Percentiles rank a stretch among this genome's conserved stretches.
These are phyloP conservation scores for Monascus ruber DNA, from an alignment of 2,329 filamentous ascomycete genomes.

Conservation along the genomic window DNA sequence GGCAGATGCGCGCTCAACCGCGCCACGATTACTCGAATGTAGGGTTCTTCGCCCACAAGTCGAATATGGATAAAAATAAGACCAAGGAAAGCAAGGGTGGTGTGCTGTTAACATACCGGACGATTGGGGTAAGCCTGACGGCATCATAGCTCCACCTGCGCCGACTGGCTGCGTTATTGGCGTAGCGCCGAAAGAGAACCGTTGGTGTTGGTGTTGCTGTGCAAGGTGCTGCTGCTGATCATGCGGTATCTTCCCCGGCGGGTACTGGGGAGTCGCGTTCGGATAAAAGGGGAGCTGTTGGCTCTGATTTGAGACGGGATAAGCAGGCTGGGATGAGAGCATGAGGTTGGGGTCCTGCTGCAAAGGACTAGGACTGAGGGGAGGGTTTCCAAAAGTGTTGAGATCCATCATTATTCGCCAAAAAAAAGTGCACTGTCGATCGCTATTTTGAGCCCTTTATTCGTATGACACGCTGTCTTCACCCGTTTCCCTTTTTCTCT, in stretches of 20 bases:
- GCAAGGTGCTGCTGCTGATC: conserved; percentile 8
- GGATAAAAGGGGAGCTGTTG: conserved; percentile 26
- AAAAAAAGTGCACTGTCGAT: background rate
- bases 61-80: conserved; percentile 6
- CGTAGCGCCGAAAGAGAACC: conserved; percentile 25
- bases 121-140: conserved; percentile 22
- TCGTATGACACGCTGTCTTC: background rate
- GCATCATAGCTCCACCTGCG: conserved; percentile 29
- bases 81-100: conserved; percentile 4
- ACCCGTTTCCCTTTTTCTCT: background rate
- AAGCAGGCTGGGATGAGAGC: conserved; percentile 3
- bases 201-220: conserved; percentile 9
- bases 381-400: background rate
- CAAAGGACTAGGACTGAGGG: background rate
- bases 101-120: conserved; percentile 18
- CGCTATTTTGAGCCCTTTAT: background rate
- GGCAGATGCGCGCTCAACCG: too few relatives aligned
- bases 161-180: conserved; percentile 21
- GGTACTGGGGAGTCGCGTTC: conserved; percentile 20
- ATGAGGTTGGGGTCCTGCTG: background rate
- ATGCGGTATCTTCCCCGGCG: conserved; percentile 20
- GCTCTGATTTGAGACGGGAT: conserved; percentile 23
- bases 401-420: background rate
- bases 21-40: too few relatives aligned
- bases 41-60: background rate